Conservation (phyloP, 2,329 filamentous ascomycete genomes). For the Coleophoma eucalyptorum region DNA sequence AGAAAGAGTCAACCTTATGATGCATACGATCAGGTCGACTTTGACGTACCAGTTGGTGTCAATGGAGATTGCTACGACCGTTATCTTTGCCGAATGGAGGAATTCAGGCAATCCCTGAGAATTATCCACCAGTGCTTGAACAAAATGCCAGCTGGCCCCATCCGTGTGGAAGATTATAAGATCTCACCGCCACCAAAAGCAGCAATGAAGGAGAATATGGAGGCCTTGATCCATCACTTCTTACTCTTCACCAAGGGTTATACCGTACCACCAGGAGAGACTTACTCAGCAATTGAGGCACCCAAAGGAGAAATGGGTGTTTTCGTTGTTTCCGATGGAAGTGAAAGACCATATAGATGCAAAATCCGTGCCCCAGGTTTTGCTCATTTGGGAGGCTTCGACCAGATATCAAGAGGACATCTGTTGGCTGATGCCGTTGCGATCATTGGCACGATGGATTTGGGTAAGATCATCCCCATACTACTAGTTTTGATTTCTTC, state of each 20-base stretch:
- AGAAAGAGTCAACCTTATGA: conserved; percentile 97
- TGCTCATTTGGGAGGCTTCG: conserved; percentile 89
- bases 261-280: conserved; percentile 93
- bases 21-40: conserved; percentile 96
- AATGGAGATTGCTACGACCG: conserved; percentile 99
- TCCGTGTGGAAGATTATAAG: conserved; percentile 99
- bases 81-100: conserved; percentile 98
- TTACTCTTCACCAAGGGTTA: conserved; percentile 98
- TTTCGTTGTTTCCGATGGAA: conserved; percentile 92
- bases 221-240: conserved; percentile 98
- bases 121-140: conserved; percentile 99
- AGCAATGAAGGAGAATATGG: conserved; percentile 99
- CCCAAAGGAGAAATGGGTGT: conserved; percentile 99
- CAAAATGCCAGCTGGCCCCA: conserved; percentile 93
- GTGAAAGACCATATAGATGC: conserved; percentile 93
- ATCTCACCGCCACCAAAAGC: conserved; percentile 90
- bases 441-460: conserved; percentile 86
- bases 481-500: background rate
- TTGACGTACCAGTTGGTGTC: conserved; percentile 92
- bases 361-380: conserved; percentile 97
- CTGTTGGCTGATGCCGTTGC: conserved; percentile 94
- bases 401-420: conserved; percentile 89
- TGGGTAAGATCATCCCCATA: conserved; percentile 52
- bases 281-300: conserved; percentile 97
- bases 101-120: conserved; percentile 95